These are phyloP conservation scores for Mikania micrantha DNA, from an alignment of 129 eudicot species.

Conservation along the genomic window DNA sequence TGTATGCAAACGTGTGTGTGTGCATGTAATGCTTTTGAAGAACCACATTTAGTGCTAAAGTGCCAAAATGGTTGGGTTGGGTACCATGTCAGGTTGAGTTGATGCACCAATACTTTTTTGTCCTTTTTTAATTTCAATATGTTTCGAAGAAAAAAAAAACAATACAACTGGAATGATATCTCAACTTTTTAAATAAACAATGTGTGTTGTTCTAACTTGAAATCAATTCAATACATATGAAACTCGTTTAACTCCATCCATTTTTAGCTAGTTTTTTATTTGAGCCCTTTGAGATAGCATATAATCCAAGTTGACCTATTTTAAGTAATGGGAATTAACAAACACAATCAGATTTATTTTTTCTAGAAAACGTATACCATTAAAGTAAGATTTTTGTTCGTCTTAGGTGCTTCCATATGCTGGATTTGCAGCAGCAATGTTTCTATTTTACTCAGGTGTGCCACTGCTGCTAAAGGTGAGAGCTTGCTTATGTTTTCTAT, in stretches of 20 bases:
- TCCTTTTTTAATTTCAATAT: no score
- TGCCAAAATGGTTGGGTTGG: neutral
- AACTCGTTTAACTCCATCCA: neutral
- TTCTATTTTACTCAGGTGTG: conserved; percentile 81
- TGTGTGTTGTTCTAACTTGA: neutral
- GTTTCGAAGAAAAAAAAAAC: no score
- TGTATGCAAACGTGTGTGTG: neutral
- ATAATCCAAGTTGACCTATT: neutral
- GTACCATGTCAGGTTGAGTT: neutral
- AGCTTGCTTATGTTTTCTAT: no score
- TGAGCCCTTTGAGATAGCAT: neutral
- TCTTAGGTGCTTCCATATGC: conserved; percentile 66
- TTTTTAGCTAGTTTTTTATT: neutral
- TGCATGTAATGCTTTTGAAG: neutral
- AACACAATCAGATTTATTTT: neutral
- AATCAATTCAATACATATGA: no score
- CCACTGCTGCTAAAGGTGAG: conserved; percentile 75
- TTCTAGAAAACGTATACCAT: no score
- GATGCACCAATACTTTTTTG: neutral
- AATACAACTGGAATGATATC: conserved; percentile 9
- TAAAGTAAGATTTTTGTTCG: neutral
- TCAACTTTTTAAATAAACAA: neutral
- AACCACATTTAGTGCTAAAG: neutral
- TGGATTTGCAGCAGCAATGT: conserved; percentile 84
- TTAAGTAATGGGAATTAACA: neutral